A percentile compares a stretch with the other conserved stretches of the same genome.
phyloP scores from a whole-genome alignment of 1,139 yeast genomes.

The Geotrichum macrosporum region DNA sequence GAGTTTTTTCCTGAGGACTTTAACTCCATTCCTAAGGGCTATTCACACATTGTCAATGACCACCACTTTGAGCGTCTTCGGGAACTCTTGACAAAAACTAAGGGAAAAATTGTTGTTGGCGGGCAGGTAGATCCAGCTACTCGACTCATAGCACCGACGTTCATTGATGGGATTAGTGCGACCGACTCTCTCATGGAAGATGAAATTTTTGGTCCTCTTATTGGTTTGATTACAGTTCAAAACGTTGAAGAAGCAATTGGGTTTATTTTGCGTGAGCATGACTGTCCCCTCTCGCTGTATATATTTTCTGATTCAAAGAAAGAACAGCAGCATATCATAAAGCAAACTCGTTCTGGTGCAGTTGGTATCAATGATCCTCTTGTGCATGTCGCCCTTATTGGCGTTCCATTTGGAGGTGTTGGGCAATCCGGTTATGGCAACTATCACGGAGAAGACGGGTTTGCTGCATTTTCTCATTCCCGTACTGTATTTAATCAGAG shows the following conservation, averaged over 20 bases:
- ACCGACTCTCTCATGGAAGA: constrained; percentile 67
- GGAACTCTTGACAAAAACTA: constrained; percentile 47
- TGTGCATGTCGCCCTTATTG: constrained; percentile 64
- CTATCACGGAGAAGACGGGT: constrained; percentile 76
- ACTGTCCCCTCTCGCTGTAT: constrained; percentile 86
- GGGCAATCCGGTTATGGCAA: constrained; percentile 70
- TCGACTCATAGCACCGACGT: constrained; percentile 68
- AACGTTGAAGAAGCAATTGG: constrained; percentile 50
- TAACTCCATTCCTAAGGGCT: constrained; percentile 40
- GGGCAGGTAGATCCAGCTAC: constrained; percentile 46
- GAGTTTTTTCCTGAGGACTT: constrained; percentile 68
- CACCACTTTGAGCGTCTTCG: constrained; percentile 53
- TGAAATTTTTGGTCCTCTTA: constrained; percentile 81
- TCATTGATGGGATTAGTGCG: constrained; percentile 58
- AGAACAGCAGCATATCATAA: constrained; percentile 51
- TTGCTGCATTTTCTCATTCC: constrained; percentile 69
- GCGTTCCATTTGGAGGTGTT: constrained; percentile 88
- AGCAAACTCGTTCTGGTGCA: constrained; percentile 68
- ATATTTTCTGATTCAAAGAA: constrained; percentile 57
- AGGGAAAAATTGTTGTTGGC: constrained; percentile 57
- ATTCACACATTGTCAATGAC: constrained; percentile 60
- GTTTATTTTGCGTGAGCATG: constrained; percentile 51
- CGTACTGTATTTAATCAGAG: constrained; percentile 61
- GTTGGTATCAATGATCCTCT: constrained; percentile 66
- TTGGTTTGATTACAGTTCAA: constrained; percentile 63